A percentile compares a stretch with the other conserved stretches of the same genome.
Evolutionary conservation across 2,329 filamentous ascomycete species (phyloP).

Genomic region (Pyrenophora graminea): DNA sequence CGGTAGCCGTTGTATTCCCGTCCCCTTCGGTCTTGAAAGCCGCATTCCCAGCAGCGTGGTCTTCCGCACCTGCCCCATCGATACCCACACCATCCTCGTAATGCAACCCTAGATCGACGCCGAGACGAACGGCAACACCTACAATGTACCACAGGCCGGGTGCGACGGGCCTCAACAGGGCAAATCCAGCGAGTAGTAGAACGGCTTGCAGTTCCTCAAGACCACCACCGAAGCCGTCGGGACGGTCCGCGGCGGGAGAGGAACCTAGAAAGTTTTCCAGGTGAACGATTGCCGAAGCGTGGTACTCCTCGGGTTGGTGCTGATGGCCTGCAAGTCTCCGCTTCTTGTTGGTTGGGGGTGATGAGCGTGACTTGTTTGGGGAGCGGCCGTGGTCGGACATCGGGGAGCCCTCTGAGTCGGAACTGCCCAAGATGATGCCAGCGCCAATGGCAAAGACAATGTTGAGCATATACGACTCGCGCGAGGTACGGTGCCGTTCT

Average conservation of each 20-base stretch:
- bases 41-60: slow-evolving; percentile 27
- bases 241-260: slow-evolving; percentile 60
- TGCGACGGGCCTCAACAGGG: slow-evolving; percentile 84
- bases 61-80: slow-evolving; percentile 50
- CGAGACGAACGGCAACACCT: slow-evolving; percentile 86
- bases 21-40: slow-evolving; percentile 43
- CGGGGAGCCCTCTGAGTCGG: slow-evolving; percentile 43
- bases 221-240: slow-evolving; percentile 76
- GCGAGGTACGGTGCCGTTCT: slow-evolving; percentile 68
- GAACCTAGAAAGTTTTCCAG: slow-evolving; percentile 81
- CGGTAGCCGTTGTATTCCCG: slow-evolving; percentile 22
- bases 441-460: slow-evolving; percentile 97
- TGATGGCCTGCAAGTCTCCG: slow-evolving; percentile 57
- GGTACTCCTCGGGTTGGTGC: slow-evolving; percentile 89
- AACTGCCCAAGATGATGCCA: slow-evolving; percentile 78
- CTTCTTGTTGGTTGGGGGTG: slow-evolving; percentile 44
- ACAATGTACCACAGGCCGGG: slow-evolving; percentile 97
- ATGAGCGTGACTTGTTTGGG: slow-evolving; percentile 33
- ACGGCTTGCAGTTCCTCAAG: slow-evolving; percentile 94
- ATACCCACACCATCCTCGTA: slow-evolving; percentile 83
- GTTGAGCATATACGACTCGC: slow-evolving; percentile 91
- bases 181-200: slow-evolving; percentile 85
- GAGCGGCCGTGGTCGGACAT: slow-evolving; percentile 35
- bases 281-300: slow-evolving; percentile 90
- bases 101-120: slow-evolving; percentile 88